A percentile compares a stretch with the other conserved stretches of the same genome.
phyloP scores from a whole-genome alignment of 495 filamentous ascomycete genomes.

The Bombardia bombarda region DNA sequence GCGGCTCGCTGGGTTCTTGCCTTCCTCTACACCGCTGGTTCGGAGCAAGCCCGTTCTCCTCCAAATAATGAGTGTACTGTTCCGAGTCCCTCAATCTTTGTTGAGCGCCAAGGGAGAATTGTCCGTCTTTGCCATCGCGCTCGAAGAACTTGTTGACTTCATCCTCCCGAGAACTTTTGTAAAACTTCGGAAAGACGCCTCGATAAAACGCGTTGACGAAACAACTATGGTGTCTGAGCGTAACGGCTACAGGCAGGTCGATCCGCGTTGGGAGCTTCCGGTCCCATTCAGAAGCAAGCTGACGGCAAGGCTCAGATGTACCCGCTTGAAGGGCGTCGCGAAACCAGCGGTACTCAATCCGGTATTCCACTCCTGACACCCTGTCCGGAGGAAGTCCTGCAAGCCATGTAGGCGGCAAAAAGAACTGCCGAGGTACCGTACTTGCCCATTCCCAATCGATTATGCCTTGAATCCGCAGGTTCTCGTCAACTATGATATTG shows the following conservation, averaged over 20 bases:
- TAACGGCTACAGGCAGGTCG: slow-evolving; percentile 2
- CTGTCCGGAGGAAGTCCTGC: slow-evolving; percentile 3
- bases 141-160: slow-evolving; percentile 4
- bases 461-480: slow-evolving; percentile 28
- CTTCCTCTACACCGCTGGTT: not conserved
- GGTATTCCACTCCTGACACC: slow-evolving; percentile 2
- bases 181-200: slow-evolving; percentile 6
- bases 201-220: slow-evolving; percentile 4
- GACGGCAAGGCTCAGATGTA: slow-evolving; percentile 4
- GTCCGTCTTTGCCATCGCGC: slow-evolving; percentile 2
- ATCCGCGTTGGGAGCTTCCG: slow-evolving; percentile 1
- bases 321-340: slow-evolving; percentile 2
- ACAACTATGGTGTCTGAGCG: slow-evolving; percentile 2
- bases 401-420: slow-evolving; percentile 7
- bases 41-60: slow-evolving; percentile 2
- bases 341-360: slow-evolving; percentile 6
- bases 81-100: slow-evolving; percentile 3
- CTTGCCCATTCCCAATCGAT: slow-evolving; percentile 35
- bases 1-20: slow-evolving; percentile 1
- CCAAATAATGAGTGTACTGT: slow-evolving; percentile 1
- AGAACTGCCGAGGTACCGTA: slow-evolving; percentile 7
- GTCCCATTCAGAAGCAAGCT: slow-evolving; percentile 5
- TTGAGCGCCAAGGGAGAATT: slow-evolving; percentile 3
- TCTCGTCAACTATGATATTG: slow-evolving; percentile 31
- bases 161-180: slow-evolving; percentile 2